These are phyloP conservation scores for Trametes pubescens DNA, from an alignment of 1,284 basidiomycete species.

Conservation along the genomic window DNA sequence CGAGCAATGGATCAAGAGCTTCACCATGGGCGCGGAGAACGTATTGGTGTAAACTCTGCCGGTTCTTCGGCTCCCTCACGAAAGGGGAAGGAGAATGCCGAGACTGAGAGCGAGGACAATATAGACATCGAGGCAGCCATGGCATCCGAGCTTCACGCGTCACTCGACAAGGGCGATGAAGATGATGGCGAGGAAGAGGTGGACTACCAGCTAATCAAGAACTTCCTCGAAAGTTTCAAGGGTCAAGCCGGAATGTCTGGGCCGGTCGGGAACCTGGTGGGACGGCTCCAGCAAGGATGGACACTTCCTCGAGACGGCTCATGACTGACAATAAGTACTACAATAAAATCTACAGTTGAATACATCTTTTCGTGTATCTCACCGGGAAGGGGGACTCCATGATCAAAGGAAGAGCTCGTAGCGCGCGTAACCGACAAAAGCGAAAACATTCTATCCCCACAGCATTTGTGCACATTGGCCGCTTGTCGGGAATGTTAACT, in stretches of 20 bases:
- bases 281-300: conserved; percentile 80
- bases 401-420: too few relatives aligned
- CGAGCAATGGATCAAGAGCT: conserved; percentile 91
- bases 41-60: neutral
- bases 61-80: conserved; percentile 28
- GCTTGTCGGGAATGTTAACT: too few relatives aligned
- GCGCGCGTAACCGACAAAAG: too few relatives aligned
- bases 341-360: too few relatives aligned
- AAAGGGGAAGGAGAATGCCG: conserved; percentile 47
- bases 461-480: too few relatives aligned
- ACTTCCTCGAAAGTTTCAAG: conserved; percentile 94
- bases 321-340: neutral
- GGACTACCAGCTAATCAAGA: conserved; percentile 93
- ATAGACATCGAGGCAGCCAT: conserved; percentile 81
- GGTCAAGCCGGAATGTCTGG: conserved; percentile 87
- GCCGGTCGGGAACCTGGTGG: conserved; percentile 88
- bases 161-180: conserved; percentile 67
- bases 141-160: conserved; percentile 80
- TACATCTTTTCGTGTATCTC: too few relatives aligned
- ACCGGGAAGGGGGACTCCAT: too few relatives aligned
- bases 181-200: conserved; percentile 56
- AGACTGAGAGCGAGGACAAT: conserved; percentile 53
- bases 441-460: too few relatives aligned
- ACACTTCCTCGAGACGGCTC: conserved; percentile 71
- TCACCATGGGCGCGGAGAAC: conserved; percentile 48